These are phyloP conservation scores for Pistacia atlantica DNA, from an alignment of 345 rosid species.

Conservation along the genomic window DNA sequence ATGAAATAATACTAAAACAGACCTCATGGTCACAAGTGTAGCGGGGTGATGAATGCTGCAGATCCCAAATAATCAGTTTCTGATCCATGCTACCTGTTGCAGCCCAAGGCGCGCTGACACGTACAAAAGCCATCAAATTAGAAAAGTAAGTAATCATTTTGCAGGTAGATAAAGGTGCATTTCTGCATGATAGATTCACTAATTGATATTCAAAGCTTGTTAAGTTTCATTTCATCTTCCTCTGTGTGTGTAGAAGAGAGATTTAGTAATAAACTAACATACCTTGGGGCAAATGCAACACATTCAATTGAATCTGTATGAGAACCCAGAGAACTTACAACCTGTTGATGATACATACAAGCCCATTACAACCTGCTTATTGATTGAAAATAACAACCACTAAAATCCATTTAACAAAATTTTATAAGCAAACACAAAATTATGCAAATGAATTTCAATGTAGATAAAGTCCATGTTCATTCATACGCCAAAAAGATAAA, in stretches of 20 bases:
- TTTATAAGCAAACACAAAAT: background rate
- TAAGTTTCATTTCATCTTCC: too few relatives aligned
- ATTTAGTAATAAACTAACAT: conserved; percentile 4
- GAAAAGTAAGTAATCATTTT: background rate
- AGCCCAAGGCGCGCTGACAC: conserved; percentile 63
- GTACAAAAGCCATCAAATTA: background rate
- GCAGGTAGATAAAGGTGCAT: background rate
- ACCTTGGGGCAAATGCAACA: conserved; percentile 69
- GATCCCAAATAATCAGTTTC: conserved; percentile 85
- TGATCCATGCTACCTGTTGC: conserved; percentile 89
- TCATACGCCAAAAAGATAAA: background rate
- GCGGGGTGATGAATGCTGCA: conserved; percentile 70
- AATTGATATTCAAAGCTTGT: too few relatives aligned
- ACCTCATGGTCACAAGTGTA: conserved; percentile 80
- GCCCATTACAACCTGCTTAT: conserved; percentile 13
- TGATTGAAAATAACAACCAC: conserved; percentile 3
- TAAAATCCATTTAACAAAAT: background rate
- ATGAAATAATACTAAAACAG: background rate
- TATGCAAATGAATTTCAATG: background rate
- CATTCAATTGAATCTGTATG: conserved; percentile 81
- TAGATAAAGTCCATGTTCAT: background rate
- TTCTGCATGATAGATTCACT: background rate
- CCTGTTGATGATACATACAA: conserved; percentile 48
- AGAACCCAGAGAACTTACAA: conserved; percentile 64
- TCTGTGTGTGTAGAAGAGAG: background rate